Conservation (phyloP, 192 early-diverging fungal genomes). For the Coemansia sp. region DNA sequence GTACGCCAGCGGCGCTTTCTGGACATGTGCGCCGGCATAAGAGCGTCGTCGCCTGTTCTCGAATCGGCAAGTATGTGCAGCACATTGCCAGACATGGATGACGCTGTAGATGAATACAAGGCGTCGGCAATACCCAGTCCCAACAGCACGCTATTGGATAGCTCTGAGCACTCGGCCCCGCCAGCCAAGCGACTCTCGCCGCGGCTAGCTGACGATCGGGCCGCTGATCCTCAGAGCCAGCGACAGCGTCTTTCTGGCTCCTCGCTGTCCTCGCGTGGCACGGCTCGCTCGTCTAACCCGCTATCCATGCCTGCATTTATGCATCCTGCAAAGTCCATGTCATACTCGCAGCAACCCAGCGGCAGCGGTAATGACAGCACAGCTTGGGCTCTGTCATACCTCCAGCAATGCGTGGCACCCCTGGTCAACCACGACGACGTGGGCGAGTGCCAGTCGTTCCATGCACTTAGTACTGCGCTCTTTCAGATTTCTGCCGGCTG, state of each 20-base stretch:
- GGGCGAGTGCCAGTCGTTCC: constrained; percentile 39
- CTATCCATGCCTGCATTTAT: neutral
- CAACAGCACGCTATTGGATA: constrained; percentile 17
- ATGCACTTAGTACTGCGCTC: constrained; percentile 47
- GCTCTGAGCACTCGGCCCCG: constrained; percentile 7
- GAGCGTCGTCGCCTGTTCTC: neutral
- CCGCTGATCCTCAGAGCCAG: constrained; percentile 14
- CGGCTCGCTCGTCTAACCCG: neutral
- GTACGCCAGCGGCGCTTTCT: constrained; percentile 79
- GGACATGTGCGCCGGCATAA: constrained; percentile 66
- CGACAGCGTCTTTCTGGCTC: constrained; percentile 4
- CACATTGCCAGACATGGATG: neutral
- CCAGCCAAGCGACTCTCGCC: constrained; percentile 12
- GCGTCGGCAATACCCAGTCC: constrained; percentile 51
- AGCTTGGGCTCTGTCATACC: constrained; percentile 69
- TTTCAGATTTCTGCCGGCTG: constrained; percentile 26
- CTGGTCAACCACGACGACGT: constrained; percentile 65
- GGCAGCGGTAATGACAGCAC: constrained; percentile 6
- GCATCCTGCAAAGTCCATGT: neutral
- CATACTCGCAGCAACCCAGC: neutral
- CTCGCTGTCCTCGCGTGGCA: neutral
- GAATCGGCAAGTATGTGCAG: neutral
- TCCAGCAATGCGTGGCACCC: constrained; percentile 68
- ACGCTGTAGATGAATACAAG: constrained; percentile 15
- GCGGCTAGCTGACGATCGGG: neutral